phyloP scores from a whole-genome alignment of 2,329 filamentous ascomycete species.

The Penicillium sp. region DNA sequence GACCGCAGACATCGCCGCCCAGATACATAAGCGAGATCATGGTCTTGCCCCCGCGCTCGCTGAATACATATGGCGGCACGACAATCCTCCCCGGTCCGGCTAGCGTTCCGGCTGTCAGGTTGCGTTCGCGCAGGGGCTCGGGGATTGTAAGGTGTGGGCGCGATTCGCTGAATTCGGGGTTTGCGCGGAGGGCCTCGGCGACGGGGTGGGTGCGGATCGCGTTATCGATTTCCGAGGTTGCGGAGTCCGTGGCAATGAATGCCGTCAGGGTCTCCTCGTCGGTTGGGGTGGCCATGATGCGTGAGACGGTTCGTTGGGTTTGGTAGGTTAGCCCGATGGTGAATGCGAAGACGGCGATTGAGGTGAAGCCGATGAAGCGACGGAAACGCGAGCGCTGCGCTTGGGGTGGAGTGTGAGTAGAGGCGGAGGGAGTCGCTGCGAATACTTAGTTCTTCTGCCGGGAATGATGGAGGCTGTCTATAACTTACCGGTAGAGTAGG shows the following conservation, averaged over 20 bases:
- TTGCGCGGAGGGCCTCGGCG: slow-evolving; percentile 57
- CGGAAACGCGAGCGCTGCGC: slow-evolving; percentile 25
- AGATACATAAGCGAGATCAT: slow-evolving; percentile 68
- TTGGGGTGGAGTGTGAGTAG: slow-evolving; percentile 9
- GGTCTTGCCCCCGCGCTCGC: slow-evolving; percentile 59
- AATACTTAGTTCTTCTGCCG: not conserved
- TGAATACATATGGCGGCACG: slow-evolving; percentile 72
- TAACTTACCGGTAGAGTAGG: slow-evolving; percentile 10
- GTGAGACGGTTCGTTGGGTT: slow-evolving; percentile 20
- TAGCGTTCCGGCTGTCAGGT: slow-evolving; percentile 72
- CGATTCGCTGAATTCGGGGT: slow-evolving; percentile 62
- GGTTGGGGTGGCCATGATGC: slow-evolving; percentile 34
- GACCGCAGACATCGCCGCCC: slow-evolving; percentile 72
- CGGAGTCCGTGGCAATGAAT: slow-evolving; percentile 52
- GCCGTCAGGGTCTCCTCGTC: slow-evolving; percentile 65
- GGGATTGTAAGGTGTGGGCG: slow-evolving; percentile 85
- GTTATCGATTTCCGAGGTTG: slow-evolving; percentile 54
- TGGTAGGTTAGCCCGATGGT: slow-evolving; percentile 25
- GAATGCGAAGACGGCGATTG: slow-evolving; percentile 31
- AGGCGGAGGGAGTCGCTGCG: slow-evolving; percentile 3
- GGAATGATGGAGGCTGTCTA: not conserved
- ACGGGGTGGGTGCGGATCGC: slow-evolving; percentile 68
- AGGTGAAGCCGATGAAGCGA: slow-evolving; percentile 31
- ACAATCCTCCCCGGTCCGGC: slow-evolving; percentile 65
- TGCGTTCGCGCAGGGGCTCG: slow-evolving; percentile 57